phyloP scores from a whole-genome alignment of 805 yeast species.

The Hanseniaspora thailandica region DNA sequence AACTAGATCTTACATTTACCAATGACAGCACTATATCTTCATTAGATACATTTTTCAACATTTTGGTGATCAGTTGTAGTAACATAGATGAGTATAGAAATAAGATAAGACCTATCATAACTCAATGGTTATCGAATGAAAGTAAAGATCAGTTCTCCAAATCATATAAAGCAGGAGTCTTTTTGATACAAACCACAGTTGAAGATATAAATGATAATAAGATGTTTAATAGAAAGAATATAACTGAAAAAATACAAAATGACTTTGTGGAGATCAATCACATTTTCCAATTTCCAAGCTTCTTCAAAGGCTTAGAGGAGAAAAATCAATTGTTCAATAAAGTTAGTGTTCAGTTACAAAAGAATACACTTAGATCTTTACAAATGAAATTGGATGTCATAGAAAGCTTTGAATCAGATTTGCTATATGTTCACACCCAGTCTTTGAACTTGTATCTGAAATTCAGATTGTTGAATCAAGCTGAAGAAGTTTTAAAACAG shows the following conservation, averaged over 20 bases:
- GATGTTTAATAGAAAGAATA: slow-evolving; percentile 25
- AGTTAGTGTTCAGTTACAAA: not conserved
- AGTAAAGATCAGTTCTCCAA: slow-evolving; percentile 21
- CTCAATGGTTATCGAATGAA: slow-evolving; percentile 53
- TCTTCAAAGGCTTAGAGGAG: slow-evolving; percentile 3
- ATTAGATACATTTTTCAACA: slow-evolving; percentile 42
- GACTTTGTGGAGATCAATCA: slow-evolving; percentile 24
- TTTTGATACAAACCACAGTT: slow-evolving; percentile 12
- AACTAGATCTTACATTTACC: slow-evolving; percentile 20
- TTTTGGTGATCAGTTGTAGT: slow-evolving; percentile 58
- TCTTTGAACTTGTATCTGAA: slow-evolving; percentile 22
- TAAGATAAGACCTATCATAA: slow-evolving; percentile 68
- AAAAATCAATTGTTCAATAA: not conserved
- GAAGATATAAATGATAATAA: slow-evolving; percentile 22
- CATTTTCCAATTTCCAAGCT: slow-evolving; percentile 7
- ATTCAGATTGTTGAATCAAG: slow-evolving; percentile 24
- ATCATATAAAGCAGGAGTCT: slow-evolving; percentile 24
- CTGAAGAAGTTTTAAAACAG: slow-evolving; percentile 19
- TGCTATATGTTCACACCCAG: slow-evolving; percentile 21
- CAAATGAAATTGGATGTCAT: not conserved
- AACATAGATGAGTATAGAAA: slow-evolving; percentile 64
- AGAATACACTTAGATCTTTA: slow-evolving; percentile 10
- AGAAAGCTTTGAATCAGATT: slow-evolving; percentile 15
- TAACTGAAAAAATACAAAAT: slow-evolving; percentile 26
- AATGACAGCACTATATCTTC: slow-evolving; percentile 1